Evolutionary conservation across 805 yeast species (phyloP), one percentile per base, ranked within the genome.

Genomic region (Candida chauliodis): DNA sequence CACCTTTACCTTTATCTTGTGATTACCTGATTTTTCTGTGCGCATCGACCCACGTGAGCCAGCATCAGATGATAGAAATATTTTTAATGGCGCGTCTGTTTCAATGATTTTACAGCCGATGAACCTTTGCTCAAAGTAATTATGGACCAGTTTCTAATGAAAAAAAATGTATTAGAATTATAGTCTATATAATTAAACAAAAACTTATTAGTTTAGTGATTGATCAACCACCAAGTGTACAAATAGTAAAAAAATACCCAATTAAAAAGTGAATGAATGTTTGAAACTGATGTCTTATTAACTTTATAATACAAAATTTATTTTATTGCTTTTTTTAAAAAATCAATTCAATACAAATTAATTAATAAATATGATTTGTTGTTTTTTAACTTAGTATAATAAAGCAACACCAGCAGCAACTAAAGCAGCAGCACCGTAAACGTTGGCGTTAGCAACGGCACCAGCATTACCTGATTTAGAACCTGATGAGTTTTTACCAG

Each of bases 331-430:
- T n/a, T n/a, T n/a, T n/a, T n/a, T n/a, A n/a, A n/a, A n/a, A n/a
- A n/a, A n/a, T n/a, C n/a, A n/a, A n/a, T n/a, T n/a, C n/a, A n/a
- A n/a, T n/a, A n/a, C n/a, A n/a, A n/a, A n/a, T n/a, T n/a, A 16
- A 7, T 13, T 11, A 11, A 26, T 26, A 26, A 26, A 26, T 26
- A 26, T 26, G 29, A 22, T 22, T 22, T 24, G 27, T 7, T 13
- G 7, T 5, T 19, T 4, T 25, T 10, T 11, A 29, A 24, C 25
- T 23, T 39, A 39, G 38, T 30, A 34, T 30, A 45, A 33, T 30
- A 49, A 45, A 30, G 48, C 46, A 37, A 40, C 50, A 40, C 45
- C 52, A 32, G 34, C 42, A 27, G 51, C 52, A 30, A 43, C 51
- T 20, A 44, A 45, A 27, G 39, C 49, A 35, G 41, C 51, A 35